Base-by-base conservation (phyloP, 768 basidiomycete species). In the Auricularia heimuer region DNA sequence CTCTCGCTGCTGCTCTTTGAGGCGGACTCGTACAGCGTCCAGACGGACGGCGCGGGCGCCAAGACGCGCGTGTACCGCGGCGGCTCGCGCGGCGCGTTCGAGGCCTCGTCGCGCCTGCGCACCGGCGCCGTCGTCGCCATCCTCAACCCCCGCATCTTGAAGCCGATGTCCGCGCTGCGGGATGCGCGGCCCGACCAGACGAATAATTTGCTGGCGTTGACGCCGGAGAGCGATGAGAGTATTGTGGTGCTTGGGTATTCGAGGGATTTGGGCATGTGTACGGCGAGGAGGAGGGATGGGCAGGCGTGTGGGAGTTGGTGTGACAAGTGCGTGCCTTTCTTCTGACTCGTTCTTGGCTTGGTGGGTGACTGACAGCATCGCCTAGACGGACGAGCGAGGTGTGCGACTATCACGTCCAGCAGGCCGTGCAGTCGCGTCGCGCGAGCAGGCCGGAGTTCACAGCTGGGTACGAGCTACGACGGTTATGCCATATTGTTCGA, bases 71-170 rank as follows among this genome's bases (percentile, higher is more conserved):
- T 88, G 0, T 96, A 94, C 73, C 84, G 81, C 68, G 96, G 97
- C 0, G 96, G 96, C 2, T 94, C 92, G 68, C 85, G 86, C 4
- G 97, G 97, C 3, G 95, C 94, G 3, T 98, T 91, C 71, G 97
- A 98, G 73, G 79, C 83, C 62, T 85, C 90, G 77, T 87, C 90
- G 61, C 92, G 92, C 70, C 75, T 96, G 64, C 85, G 85, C 66
- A 90, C 94, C 68, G 97, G 97, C 2, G 88, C 92, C 60, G 94
- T 98, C 3, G 79, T 98, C 47, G 91, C 93, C 1, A 80, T 99
- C 51, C 77, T 98, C 21, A 97, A 96, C 70, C 94, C 97, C 0
- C 82, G 82, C 63, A 83, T 98, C 56, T 77, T 97, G 65, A 91
- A 91, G 70, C 94, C 94, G 11, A 88, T 89, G 67, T 42, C 87